phyloP scores from a whole-genome alignment of 352 stramenopile genomes.

The Pythium guiyangense region DNA sequence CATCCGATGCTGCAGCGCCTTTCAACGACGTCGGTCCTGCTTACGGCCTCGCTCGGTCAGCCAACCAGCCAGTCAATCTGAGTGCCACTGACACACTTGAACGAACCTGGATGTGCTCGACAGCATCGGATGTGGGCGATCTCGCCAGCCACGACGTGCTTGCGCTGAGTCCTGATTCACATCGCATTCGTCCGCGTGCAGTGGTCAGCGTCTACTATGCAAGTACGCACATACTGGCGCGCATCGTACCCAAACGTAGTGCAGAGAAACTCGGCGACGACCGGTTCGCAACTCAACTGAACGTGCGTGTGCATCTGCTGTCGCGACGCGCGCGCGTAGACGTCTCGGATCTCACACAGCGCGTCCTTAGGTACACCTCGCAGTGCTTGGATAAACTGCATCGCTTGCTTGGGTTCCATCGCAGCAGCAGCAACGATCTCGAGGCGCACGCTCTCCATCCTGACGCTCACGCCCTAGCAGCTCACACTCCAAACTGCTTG shows the following conservation, averaged over 20 bases:
- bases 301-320: conserved; percentile 15
- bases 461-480: too few relatives aligned
- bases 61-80: not conserved
- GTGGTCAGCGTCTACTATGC: not conserved
- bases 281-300: conserved; percentile 38
- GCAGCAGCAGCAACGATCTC: conserved; percentile 36
- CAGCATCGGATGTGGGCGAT: conserved; percentile 47
- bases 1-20: not conserved
- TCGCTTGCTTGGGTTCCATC: conserved; percentile 28
- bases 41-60: not conserved
- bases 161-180: conserved; percentile 21
- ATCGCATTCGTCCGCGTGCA: not conserved
- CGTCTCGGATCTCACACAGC: conserved; percentile 45
- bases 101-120: conserved; percentile 21
- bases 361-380: conserved; percentile 33
- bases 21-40: conserved; percentile 3
- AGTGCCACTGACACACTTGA: not conserved
- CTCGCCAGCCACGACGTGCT: conserved; percentile 44
- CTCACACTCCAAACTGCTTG: too few relatives aligned
- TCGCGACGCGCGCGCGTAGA: not conserved
- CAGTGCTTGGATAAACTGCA: conserved; percentile 47
- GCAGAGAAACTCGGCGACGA: conserved; percentile 54
- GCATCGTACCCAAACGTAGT: conserved; percentile 41
- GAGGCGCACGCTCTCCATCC: conserved; percentile 42
- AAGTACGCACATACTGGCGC: not conserved